phyloP scores from a whole-genome alignment of 306 rosid genomes.

The Vachellia collinsii region DNA sequence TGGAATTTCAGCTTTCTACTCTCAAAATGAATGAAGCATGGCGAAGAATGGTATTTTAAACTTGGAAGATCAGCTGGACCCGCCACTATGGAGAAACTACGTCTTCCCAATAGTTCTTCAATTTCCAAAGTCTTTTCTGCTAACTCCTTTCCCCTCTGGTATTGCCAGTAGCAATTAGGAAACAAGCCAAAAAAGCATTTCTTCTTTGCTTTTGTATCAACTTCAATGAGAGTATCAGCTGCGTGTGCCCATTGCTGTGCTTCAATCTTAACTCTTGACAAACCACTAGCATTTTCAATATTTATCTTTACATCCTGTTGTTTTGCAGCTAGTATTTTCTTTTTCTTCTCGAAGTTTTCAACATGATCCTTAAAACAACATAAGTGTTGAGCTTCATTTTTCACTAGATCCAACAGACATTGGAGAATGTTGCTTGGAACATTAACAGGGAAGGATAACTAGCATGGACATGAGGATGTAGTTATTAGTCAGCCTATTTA shows the following conservation, averaged over 20 bases:
- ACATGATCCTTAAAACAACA: background rate
- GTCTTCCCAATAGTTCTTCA: background rate
- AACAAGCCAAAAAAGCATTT: background rate
- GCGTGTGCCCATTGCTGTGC: background rate
- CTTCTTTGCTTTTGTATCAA: background rate
- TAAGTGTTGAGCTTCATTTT: background rate
- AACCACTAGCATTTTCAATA: background rate
- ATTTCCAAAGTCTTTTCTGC: background rate
- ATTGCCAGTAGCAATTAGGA: background rate
- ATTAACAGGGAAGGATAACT: background rate
- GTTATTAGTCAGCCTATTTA: background rate
- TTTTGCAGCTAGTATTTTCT: background rate
- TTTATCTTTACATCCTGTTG: background rate
- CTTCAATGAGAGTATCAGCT: background rate
- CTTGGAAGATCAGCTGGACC: background rate
- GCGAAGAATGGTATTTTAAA: background rate
- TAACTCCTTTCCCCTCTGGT: background rate
- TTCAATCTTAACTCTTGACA: background rate
- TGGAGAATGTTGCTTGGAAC: background rate
- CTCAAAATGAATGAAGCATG: background rate
- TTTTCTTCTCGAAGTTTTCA: background rate
- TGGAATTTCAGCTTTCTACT: constrained; percentile 1
- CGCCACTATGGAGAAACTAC: background rate
- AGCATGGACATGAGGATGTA: background rate
- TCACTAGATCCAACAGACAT: background rate